Evolutionary conservation across 306 rosid species (phyloP), one percentile per base, ranked within the genome.

Genomic region (Quercus variabilis): DNA sequence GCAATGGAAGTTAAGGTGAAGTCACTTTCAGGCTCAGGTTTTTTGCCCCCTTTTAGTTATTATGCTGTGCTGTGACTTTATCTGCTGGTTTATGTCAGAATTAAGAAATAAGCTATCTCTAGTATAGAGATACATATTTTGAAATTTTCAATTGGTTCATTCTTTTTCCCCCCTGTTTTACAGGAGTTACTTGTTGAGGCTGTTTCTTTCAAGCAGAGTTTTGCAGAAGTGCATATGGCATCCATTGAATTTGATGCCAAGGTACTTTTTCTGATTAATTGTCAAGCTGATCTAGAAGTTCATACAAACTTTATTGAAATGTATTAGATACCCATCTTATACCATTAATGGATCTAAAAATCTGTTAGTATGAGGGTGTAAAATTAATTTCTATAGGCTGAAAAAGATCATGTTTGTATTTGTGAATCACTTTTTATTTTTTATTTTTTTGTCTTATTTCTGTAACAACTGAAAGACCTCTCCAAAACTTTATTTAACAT

Each of bases 161-260:
- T 70, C 69, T 77, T 76, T 35, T 82, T 71, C 57, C 15, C 55
- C 46, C 74, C 70, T 11, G 71, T 71, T 85, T 58, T 69, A 78
- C 94, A 95, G 99, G 68, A 84, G 69, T 81, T 89, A 77, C 92
- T 95, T 79, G 87, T 89, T 74, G 93, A 91, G 73, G 89, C 91
- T 68, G 86, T 83, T 77, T 84, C 86, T 78, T 83, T 78, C 77
- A 88, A 56, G 79, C 82, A 69, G 81, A 86, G 71, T 70, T 83
- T 69, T 80, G 86, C 90, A 79, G 93, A 82, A 77, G 83, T 71
- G 20, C 97, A 85, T 35, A 84, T 95, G 97, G 74, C 90, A 59
- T 79, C 74, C 52, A 77, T 95, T 80, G 97, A 95, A 78, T 79
- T 88, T 69, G 98, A 95, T 41, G 90, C 90, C 9, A 90, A 95